These are phyloP conservation scores for Conoideocrella luteorostrata DNA, from an alignment of 2,329 filamentous ascomycete species.

Conservation along the genomic window DNA sequence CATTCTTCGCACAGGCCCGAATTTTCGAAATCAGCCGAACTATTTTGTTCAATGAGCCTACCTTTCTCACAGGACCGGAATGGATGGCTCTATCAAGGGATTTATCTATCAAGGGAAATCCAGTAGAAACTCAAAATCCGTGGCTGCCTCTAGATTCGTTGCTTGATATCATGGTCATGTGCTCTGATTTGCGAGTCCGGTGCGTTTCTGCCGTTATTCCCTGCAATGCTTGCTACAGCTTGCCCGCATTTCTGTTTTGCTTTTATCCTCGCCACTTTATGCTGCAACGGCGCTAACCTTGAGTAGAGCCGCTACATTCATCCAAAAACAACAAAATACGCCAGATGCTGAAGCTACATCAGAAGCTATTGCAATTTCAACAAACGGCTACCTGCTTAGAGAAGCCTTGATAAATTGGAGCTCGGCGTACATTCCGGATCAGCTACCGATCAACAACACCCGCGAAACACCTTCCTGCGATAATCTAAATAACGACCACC, in stretches of 20 bases:
- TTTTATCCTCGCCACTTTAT: too few relatives aligned
- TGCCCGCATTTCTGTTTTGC: too few relatives aligned
- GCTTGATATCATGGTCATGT: slow-evolving; percentile 23
- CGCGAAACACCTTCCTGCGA: background rate
- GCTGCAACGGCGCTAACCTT: background rate
- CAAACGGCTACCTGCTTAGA: slow-evolving; percentile 3
- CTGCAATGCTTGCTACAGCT: too few relatives aligned
- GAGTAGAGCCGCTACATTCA: background rate
- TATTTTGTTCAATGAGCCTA: slow-evolving; percentile 22
- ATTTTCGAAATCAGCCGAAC: slow-evolving; percentile 26
- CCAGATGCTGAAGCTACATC: background rate
- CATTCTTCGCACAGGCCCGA: slow-evolving; percentile 14
- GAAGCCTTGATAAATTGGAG: slow-evolving; percentile 13
- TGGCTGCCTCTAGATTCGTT: slow-evolving; percentile 17
- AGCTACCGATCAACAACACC: background rate
- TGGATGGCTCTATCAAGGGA: slow-evolving; percentile 20
- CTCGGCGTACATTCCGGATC: slow-evolving; percentile 5
- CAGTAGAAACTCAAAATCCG: too few relatives aligned
- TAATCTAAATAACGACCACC: background rate
- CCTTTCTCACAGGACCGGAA: slow-evolving; percentile 14
- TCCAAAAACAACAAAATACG: background rate
- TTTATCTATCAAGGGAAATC: too few relatives aligned
- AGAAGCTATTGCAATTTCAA: slow-evolving; percentile 6
- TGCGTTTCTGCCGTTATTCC: too few relatives aligned
- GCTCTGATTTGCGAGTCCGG: slow-evolving; percentile 25